Evolutionary conservation across 176 grass and related monocot genomes (phyloP).

Genomic region (Metroxylon sagu): DNA sequence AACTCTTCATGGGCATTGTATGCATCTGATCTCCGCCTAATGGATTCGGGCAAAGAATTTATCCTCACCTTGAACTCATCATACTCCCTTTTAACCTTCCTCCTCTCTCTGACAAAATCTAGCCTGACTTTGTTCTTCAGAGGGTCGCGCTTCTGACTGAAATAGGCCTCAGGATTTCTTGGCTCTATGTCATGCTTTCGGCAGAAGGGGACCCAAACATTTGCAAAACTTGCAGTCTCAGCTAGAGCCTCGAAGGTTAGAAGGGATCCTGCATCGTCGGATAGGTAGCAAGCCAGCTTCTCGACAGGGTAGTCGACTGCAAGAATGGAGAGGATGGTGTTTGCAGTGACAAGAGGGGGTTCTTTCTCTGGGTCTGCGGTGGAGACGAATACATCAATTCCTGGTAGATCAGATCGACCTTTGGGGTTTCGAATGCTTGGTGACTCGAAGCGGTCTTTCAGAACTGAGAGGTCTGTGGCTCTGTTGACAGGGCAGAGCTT

Average conservation of each 20-base stretch:
- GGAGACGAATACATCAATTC: conserved; percentile 81
- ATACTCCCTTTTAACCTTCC: conserved; percentile 92
- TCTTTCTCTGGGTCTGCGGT: conserved; percentile 91
- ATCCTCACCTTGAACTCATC: conserved; percentile 83
- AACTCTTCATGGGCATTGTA: conserved; percentile 90
- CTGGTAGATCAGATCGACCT: conserved; percentile 77
- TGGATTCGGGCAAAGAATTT: conserved; percentile 65
- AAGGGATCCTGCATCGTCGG: conserved; percentile 77
- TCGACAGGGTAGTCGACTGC: conserved; percentile 84
- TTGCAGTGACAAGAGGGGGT: conserved; percentile 78
- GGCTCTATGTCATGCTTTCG: conserved; percentile 84
- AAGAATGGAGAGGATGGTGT: conserved; percentile 92
- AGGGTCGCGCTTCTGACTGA: conserved; percentile 57
- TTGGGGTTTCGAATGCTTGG: conserved; percentile 73
- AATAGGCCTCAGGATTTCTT: conserved; percentile 68
- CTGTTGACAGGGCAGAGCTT: conserved; percentile 76
- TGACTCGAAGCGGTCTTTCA: conserved; percentile 58
- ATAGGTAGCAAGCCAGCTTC: conserved; percentile 92
- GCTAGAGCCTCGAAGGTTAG: conserved; percentile 87
- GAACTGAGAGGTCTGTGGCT: conserved; percentile 64
- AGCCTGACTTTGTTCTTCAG: conserved; percentile 70
- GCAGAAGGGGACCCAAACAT: conserved; percentile 78
- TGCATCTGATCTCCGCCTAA: conserved; percentile 67
- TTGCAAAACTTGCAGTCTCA: conserved; percentile 73
- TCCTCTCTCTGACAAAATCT: conserved; percentile 69